Evolutionary conservation across 1,284 basidiomycete genomes (phyloP).

Genomic region (Sparassis latifolia): DNA sequence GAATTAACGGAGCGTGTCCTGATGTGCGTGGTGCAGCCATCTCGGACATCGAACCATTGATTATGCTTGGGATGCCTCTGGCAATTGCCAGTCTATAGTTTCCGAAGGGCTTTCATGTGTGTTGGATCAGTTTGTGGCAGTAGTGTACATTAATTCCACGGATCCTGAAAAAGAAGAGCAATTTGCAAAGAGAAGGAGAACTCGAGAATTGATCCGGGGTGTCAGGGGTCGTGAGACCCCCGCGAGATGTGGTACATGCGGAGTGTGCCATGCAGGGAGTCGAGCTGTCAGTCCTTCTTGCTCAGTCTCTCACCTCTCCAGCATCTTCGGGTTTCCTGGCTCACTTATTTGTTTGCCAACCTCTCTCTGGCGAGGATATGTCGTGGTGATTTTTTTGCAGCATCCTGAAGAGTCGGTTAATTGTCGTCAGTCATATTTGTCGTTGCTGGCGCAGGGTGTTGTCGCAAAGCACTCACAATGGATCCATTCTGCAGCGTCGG

Average conservation of each 20-base stretch:
- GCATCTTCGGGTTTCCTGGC: not conserved
- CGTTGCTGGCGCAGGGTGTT: not conserved
- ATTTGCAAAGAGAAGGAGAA: too few relatives aligned
- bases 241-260: slow-evolving; percentile 8
- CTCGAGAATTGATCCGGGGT: not conserved
- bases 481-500: slow-evolving; percentile 9
- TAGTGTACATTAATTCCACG: too few relatives aligned
- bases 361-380: slow-evolving; percentile 2
- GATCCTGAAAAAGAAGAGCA: too few relatives aligned
- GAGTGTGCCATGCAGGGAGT: slow-evolving; percentile 5
- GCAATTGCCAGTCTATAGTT: too few relatives aligned
- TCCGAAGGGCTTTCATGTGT: too few relatives aligned
- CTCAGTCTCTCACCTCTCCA: slow-evolving; percentile 1
- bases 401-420: slow-evolving; percentile 2
- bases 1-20: too few relatives aligned
- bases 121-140: too few relatives aligned
- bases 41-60: too few relatives aligned
- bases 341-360: not conserved
- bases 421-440: slow-evolving; percentile 4
- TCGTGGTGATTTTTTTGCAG: slow-evolving; percentile 1
- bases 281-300: slow-evolving; percentile 2
- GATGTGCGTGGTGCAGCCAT: too few relatives aligned
- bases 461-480: slow-evolving; percentile 1
- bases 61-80: too few relatives aligned
- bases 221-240: slow-evolving; percentile 3